phyloP scores from a whole-genome alignment of 1,284 basidiomycete species.

The Polyporus tsugae region DNA sequence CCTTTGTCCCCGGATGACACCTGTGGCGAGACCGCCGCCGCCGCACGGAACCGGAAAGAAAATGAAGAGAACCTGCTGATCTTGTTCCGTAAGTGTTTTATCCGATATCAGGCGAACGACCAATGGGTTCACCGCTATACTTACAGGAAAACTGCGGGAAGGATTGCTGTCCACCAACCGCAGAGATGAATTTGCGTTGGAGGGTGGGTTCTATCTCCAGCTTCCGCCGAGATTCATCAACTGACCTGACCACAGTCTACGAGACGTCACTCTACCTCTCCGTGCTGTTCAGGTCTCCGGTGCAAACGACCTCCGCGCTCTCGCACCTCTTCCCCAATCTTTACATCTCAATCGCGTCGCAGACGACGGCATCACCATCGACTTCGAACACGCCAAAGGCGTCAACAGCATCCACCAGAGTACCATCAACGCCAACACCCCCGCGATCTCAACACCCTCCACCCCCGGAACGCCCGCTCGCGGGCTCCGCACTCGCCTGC shows the following conservation, averaged over 20 bases:
- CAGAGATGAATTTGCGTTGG: constrained; percentile 63
- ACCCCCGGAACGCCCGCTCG: background rate
- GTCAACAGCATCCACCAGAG: background rate
- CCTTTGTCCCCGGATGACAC: constrained; percentile 39
- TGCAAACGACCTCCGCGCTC: constrained; percentile 66
- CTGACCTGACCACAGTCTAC: constrained; percentile 55
- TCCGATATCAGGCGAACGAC: background rate
- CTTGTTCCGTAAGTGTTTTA: constrained; percentile 61
- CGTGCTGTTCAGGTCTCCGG: constrained; percentile 62
- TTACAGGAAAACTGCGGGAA: constrained; percentile 75
- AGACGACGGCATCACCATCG: constrained; percentile 10
- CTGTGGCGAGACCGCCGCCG: constrained; percentile 32
- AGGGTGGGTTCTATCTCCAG: constrained; percentile 55
- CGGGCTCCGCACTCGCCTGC: constrained; percentile 37
- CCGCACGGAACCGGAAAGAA: constrained; percentile 53
- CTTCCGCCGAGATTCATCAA: background rate
- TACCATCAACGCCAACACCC: background rate
- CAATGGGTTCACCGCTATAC: background rate
- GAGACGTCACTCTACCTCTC: constrained; percentile 75
- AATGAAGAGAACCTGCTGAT: constrained; percentile 73
- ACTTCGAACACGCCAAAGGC: background rate
- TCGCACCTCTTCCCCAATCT: constrained; percentile 61
- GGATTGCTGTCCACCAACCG: constrained; percentile 68
- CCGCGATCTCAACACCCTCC: background rate
- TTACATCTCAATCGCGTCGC: constrained; percentile 42